Percentiles rank a stretch among this genome's conserved stretches.
Conservation (phyloP, 441 rosid species). For the Aleurites moluccanus region DNA sequence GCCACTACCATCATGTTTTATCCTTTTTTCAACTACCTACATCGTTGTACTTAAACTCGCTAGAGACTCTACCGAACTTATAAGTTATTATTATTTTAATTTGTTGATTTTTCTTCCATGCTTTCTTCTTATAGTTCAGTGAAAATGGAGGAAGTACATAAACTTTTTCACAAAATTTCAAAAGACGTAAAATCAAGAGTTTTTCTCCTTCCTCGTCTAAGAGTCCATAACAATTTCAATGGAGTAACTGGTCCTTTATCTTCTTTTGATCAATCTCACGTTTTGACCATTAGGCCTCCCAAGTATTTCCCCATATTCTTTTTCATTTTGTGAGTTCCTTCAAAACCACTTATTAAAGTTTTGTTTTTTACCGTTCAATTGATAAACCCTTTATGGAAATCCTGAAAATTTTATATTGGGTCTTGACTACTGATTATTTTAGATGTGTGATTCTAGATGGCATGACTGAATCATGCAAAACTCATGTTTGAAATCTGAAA, state of each 20-base stretch:
- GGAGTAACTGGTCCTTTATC: slow-evolving; percentile 38
- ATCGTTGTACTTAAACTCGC: too few species aligned
- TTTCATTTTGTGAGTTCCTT: not conserved
- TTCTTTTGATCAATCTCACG: slow-evolving; percentile 47
- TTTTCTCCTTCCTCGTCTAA: slow-evolving; percentile 42
- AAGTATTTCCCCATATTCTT: slow-evolving; percentile 35
- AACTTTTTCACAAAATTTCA: slow-evolving; percentile 36
- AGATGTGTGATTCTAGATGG: not conserved
- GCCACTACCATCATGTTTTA: too few species aligned
- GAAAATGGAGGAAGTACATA: slow-evolving; percentile 63
- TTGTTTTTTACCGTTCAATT: not conserved
- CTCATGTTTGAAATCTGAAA: not conserved
- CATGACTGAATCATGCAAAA: not conserved
- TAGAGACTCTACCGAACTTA: too few species aligned
- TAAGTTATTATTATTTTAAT: not conserved
- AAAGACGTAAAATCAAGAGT: slow-evolving; percentile 39
- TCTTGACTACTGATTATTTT: not conserved
- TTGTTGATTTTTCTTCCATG: not conserved
- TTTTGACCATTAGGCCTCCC: slow-evolving; percentile 48
- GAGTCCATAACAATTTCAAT: slow-evolving; percentile 31
- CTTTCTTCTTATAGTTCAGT: too few species aligned
- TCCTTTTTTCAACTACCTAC: too few species aligned
- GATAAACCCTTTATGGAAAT: not conserved
- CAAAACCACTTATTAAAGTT: not conserved
- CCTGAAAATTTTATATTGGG: not conserved